Conservation (phyloP, 176 grass and related monocot species). For the Luzula sylvatica region DNA sequence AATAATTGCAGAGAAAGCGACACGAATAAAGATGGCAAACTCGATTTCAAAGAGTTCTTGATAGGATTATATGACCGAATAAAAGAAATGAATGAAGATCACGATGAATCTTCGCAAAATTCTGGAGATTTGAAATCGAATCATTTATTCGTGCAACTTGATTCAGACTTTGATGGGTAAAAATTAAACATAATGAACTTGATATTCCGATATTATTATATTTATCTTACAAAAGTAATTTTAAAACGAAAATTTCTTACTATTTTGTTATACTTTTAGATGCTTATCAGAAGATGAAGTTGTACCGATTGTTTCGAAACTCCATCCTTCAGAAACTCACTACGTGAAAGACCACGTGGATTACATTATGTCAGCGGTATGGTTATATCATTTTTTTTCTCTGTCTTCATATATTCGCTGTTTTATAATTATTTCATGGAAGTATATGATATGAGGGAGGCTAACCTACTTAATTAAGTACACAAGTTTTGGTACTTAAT, state of each 20-base stretch:
- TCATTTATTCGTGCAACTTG: conserved; percentile 62
- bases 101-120: conserved; percentile 39
- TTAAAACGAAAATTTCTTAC: not conserved
- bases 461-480: too few relatives aligned
- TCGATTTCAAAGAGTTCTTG: conserved; percentile 75
- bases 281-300: conserved; percentile 65
- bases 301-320: conserved; percentile 50
- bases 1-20: conserved; percentile 57
- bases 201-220: not conserved
- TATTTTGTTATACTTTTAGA: conserved; percentile 6
- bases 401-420: not conserved
- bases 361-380: conserved; percentile 72
- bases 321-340: conserved; percentile 66
- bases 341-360: conserved; percentile 71
- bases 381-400: conserved; percentile 13
- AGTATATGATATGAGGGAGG: not conserved
- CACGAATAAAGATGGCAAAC: conserved; percentile 60
- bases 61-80: conserved; percentile 45
- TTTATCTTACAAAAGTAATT: not conserved
- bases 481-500: too few relatives aligned
- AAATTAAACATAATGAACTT: not conserved
- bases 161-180: conserved; percentile 68
- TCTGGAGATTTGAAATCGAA: conserved; percentile 35
- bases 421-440: not conserved
- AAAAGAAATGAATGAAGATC: conserved; percentile 51